Base-by-base conservation (phyloP, 495 filamentous ascomycete species). In the Tetracladium setigerum region DNA sequence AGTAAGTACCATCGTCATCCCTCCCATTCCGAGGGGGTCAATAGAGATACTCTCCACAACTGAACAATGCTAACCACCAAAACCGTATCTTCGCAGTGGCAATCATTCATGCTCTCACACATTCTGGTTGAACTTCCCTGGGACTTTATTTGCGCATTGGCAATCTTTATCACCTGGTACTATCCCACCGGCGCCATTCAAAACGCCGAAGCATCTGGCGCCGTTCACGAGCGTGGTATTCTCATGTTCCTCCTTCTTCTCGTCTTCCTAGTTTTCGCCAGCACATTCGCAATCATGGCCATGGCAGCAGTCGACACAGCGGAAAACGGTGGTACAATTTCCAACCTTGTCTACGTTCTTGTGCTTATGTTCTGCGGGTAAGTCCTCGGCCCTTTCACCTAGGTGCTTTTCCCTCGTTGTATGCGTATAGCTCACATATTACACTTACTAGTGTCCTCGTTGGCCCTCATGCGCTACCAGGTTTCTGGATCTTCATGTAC, bases 401-500 rank as follows among this genome's bases (percentile, higher is more conserved):
- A 84, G 2, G 52, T 63, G 3, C 65, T 60, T 4, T 62, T 10
- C 34, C 5, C 13, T 36, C 13, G 16, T n/a, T 16, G 13, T n/a
- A 10, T n/a, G 34, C 3, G 34, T 16, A 4, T 36, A 36, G 87
- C 79, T 86, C 87, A 45, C 77, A 79, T 27, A 27, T 7, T 27
- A 3, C 7, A 7, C 7, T 3, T 7, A 27, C 3, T 27, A 27
- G 22, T 19, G 46, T 49, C 14, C 38, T 49, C n/a, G 46, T 24
- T 16, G 6, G 17, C 7, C 80, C 84, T 3, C 51, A 62, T 3
- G 66, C 61, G 4, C 62, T 87, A 34, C 84, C 84, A 7, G 56
- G 72, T 12, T 88, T 88, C 70, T 90, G 85, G 85, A 84, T 83
- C 53, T 88, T 87, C 70, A 84, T 89, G 80, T 86, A 88, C 60